A percentile compares a stretch with the other conserved stretches of the same genome.
These are phyloP conservation scores for Protomyces inouyei DNA, from an alignment of 1,139 yeast species.

Conservation along the genomic window DNA sequence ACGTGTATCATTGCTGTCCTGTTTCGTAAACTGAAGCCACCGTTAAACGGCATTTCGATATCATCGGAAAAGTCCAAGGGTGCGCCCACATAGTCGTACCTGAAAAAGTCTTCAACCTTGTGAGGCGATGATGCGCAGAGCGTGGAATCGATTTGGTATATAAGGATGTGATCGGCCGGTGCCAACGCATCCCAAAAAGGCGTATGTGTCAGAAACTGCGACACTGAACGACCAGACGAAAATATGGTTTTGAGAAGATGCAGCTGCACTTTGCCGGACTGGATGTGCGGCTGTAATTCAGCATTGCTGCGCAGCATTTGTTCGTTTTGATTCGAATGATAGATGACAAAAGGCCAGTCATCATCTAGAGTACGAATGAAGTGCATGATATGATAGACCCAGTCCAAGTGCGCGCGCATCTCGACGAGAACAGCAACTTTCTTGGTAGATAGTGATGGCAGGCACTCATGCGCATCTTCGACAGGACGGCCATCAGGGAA, in stretches of 20 bases:
- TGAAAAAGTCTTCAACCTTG: slow-evolving; percentile 8
- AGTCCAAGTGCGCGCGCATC: not conserved
- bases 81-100: slow-evolving; percentile 22
- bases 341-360: slow-evolving; percentile 19
- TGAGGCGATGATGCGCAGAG: slow-evolving; percentile 7
- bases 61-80: not conserved
- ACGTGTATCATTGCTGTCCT: slow-evolving; percentile 5
- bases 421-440: slow-evolving; percentile 16
- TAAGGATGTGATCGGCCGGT: slow-evolving; percentile 12
- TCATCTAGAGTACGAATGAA: slow-evolving; percentile 2
- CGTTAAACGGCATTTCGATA: not conserved
- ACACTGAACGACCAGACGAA: not conserved
- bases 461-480: not conserved
- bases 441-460: not conserved
- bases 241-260: not conserved
- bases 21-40: slow-evolving; percentile 14
- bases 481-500: not conserved
- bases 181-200: slow-evolving; percentile 14
- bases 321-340: slow-evolving; percentile 13
- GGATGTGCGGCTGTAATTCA: not conserved
- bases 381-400: slow-evolving; percentile 8
- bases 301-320: not conserved
- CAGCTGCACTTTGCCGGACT: slow-evolving; percentile 5
- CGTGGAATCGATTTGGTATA: slow-evolving; percentile 11
- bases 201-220: not conserved